Evolutionary conservation across 2,329 filamentous ascomycete genomes (phyloP), one percentile per base, ranked within the genome.

Genomic region (Cercospora berteroae): DNA sequence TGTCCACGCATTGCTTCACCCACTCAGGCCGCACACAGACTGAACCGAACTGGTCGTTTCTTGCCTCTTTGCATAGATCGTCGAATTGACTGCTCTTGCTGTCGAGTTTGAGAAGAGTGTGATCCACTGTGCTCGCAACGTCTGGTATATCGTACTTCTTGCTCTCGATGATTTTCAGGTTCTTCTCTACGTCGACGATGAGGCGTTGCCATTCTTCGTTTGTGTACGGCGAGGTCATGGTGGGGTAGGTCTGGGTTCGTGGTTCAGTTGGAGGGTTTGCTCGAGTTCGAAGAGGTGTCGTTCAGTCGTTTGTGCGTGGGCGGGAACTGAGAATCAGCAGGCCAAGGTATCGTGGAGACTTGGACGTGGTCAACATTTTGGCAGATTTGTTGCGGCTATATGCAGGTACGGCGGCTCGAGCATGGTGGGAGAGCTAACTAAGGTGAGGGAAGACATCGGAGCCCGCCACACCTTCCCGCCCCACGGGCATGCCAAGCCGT

Each of bases 11-110:
- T 64, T 80, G 82, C 25, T 79, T 71, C n/a, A 88, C 86, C 74
- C 82, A 82, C 39, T 81, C 79, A 1, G 83, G 78, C 7, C 86
- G 83, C 1, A 89, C 85, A 73, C 87, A 89, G 64, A 88, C 87
- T 9, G 85, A 82, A 72, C 81, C 82, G 70, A 85, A 85, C 3
- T 72, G 74, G 58, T 81, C 77, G 3, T 80, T 77, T 60, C 79
- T 78, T 4, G 87, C 87, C 78, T 88, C 86, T 2, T 78, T 78
- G 73, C 86, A 88, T 31, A 88, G 77, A 9, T 74, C 77, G 74
- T 86, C 83, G 65, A 89, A 83, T 66, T 85, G 81, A 16, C 78
- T 73, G 5, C 76, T 72, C 29, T 81, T 84, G 9, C 81, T 80
- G 71, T 84, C 83, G 61, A 82, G 72, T 73, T 83, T 84, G 65